Conservation (phyloP, 768 basidiomycete genomes). For the Lentinula edodes region DNA sequence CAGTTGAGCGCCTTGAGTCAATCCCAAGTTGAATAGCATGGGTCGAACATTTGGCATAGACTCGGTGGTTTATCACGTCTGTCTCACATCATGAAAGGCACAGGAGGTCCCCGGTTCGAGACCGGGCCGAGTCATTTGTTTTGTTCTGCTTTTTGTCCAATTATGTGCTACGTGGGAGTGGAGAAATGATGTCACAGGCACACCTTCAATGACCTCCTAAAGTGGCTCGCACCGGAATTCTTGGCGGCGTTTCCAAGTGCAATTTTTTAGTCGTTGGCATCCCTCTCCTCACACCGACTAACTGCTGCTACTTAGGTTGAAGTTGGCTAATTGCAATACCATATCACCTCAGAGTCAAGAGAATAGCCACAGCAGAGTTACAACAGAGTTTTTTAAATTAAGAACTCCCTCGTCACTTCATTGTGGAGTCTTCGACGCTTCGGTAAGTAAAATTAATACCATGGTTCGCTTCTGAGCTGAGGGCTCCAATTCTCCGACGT, state of each 20-base stretch:
- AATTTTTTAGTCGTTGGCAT: neutral
- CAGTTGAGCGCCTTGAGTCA: too few relatives aligned
- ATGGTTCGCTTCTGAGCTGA: neutral
- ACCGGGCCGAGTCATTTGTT: neutral
- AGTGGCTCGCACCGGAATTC: neutral
- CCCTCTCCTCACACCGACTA: too few relatives aligned
- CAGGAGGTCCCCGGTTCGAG: slow-evolving; percentile 2
- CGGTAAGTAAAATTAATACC: neutral
- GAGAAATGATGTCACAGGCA: neutral
- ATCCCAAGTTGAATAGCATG: too few relatives aligned
- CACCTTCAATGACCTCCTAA: neutral
- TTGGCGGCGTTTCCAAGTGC: neutral
- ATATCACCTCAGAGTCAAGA: too few relatives aligned
- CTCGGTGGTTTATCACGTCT: neutral
- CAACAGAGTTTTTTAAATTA: too few relatives aligned
- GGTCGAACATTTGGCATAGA: neutral
- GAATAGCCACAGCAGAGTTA: too few relatives aligned
- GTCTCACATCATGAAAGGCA: neutral
- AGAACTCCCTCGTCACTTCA: too few relatives aligned
- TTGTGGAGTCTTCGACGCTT: neutral
- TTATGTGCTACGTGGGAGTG: neutral
- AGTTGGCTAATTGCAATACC: too few relatives aligned
- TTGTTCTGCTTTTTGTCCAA: neutral
- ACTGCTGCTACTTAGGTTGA: too few relatives aligned
- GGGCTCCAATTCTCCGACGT: neutral